Evolutionary conservation across 2,329 filamentous ascomycete species (phyloP).

Genomic region (Juglanconis sp.): DNA sequence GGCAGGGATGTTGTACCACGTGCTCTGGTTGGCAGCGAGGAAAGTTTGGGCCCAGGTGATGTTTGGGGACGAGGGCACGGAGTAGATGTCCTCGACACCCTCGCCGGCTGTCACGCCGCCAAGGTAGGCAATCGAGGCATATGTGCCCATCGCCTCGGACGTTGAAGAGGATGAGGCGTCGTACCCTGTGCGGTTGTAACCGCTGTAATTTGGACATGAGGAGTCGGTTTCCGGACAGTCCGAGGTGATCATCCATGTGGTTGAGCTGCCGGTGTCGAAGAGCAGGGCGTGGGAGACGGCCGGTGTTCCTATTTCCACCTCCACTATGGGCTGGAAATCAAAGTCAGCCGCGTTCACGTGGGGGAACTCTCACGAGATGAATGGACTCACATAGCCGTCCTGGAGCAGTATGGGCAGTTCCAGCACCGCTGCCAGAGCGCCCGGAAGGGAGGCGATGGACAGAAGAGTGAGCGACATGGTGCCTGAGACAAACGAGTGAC

Average conservation of each 20-base stretch:
- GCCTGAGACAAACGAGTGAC: not conserved
- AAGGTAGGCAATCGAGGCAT: slow-evolving; percentile 28
- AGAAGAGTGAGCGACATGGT: slow-evolving; percentile 9
- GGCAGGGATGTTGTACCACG: slow-evolving; percentile 27
- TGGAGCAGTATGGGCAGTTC: slow-evolving; percentile 9
- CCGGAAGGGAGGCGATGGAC: slow-evolving; percentile 3
- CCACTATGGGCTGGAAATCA: slow-evolving; percentile 10
- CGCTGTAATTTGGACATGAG: slow-evolving; percentile 26
- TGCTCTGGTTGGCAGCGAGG: slow-evolving; percentile 28
- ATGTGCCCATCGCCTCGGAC: slow-evolving; percentile 19
- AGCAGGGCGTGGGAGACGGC: slow-evolving; percentile 25
- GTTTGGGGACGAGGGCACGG: slow-evolving; percentile 8
- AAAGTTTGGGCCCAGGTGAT: slow-evolving; percentile 28
- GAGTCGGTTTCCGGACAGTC: slow-evolving; percentile 21
- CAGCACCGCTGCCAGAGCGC: slow-evolving; percentile 5
- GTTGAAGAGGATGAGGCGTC: slow-evolving; percentile 26
- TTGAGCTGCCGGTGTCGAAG: slow-evolving; percentile 35
- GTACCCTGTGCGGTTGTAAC: slow-evolving; percentile 28
- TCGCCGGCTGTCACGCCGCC: slow-evolving; percentile 26
- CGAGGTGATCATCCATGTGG: slow-evolving; percentile 31
- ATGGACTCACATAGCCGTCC: slow-evolving; percentile 5
- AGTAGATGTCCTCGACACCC: slow-evolving; percentile 27
- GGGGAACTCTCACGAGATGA: too few species aligned
- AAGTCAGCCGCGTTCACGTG: not conserved
- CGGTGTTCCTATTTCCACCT: slow-evolving; percentile 28